Percentiles rank a stretch among this genome's conserved stretches.
Conservation (phyloP, 305 asterid genomes). For the Fraxinus velutina region DNA sequence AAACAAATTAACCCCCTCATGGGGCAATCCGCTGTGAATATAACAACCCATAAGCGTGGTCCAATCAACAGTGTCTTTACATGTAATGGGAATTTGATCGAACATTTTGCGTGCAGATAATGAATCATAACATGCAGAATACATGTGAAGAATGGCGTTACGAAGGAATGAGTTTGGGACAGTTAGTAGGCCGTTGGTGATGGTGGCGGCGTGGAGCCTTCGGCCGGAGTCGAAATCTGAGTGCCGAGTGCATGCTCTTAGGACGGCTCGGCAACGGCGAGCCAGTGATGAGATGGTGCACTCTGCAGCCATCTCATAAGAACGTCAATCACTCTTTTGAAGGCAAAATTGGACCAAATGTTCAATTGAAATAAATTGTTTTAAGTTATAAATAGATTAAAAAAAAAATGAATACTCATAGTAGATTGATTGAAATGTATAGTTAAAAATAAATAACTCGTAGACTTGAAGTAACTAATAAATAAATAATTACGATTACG, state of each 20-base stretch:
- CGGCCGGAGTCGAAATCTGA: constrained; percentile 41
- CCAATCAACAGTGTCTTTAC: constrained; percentile 73
- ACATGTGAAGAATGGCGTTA: constrained; percentile 55
- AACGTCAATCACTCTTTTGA: not conserved
- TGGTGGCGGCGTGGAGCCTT: constrained; percentile 61
- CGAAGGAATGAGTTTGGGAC: constrained; percentile 46
- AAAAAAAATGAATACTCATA: too few relatives aligned
- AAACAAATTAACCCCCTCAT: constrained; percentile 47
- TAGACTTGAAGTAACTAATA: too few relatives aligned
- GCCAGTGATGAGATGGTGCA: constrained; percentile 41
- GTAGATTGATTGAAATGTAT: not conserved
- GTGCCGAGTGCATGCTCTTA: constrained; percentile 55
- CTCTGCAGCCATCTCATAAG: constrained; percentile 49
- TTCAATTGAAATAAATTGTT: not conserved
- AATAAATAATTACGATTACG: too few relatives aligned
- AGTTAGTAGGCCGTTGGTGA: constrained; percentile 48
- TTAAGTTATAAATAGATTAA: too few relatives aligned
- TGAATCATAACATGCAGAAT: constrained; percentile 46
- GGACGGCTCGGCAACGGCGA: constrained; percentile 56
- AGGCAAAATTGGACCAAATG: not conserved
- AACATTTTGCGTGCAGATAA: constrained; percentile 57
- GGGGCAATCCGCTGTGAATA: constrained; percentile 38
- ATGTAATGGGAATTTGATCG: constrained; percentile 49
- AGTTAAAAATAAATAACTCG: not conserved
- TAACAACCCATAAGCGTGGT: constrained; percentile 60